phyloP scores from a whole-genome alignment of 805 yeast species.

The Metschnikowia drakensbergensis region DNA sequence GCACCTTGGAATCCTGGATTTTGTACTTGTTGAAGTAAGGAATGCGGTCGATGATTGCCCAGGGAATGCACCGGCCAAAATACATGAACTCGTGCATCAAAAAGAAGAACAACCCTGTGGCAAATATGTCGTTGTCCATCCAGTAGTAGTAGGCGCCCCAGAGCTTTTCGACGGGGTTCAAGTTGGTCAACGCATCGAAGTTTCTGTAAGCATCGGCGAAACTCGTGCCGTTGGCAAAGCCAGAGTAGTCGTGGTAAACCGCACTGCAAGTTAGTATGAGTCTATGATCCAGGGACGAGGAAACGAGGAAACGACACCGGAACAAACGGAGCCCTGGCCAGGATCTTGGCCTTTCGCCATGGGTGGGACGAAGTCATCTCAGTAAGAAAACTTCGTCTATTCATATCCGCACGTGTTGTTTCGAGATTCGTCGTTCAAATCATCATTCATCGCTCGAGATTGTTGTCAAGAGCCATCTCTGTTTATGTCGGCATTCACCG shows the following conservation, averaged over 20 bases:
- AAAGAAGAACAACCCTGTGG: slow-evolving; percentile 56
- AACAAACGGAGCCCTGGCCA: too few relatives aligned
- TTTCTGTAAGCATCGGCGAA: slow-evolving; percentile 27
- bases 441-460: too few relatives aligned
- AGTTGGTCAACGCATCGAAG: slow-evolving; percentile 10
- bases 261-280: slow-evolving; percentile 21
- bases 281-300: too few relatives aligned
- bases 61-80: slow-evolving; percentile 57
- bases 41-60: slow-evolving; percentile 52
- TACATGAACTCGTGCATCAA: slow-evolving; percentile 53
- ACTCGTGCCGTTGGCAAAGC: slow-evolving; percentile 30
- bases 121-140: slow-evolving; percentile 51
- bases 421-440: too few relatives aligned
- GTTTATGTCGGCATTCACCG: neutral
- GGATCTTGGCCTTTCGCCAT: neutral
- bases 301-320: too few relatives aligned
- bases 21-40: slow-evolving; percentile 51
- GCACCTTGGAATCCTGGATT: slow-evolving; percentile 51
- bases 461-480: too few relatives aligned
- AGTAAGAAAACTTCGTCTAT: too few relatives aligned
- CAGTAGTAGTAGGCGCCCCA: slow-evolving; percentile 58
- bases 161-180: slow-evolving; percentile 41
- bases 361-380: too few relatives aligned
- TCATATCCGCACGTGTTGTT: too few relatives aligned
- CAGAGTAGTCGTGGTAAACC: slow-evolving; percentile 34